Evolutionary conservation across 108 stramenopile species (phyloP), one percentile per base, ranked within the genome.

Genomic region (Epipyxis sp.): DNA sequence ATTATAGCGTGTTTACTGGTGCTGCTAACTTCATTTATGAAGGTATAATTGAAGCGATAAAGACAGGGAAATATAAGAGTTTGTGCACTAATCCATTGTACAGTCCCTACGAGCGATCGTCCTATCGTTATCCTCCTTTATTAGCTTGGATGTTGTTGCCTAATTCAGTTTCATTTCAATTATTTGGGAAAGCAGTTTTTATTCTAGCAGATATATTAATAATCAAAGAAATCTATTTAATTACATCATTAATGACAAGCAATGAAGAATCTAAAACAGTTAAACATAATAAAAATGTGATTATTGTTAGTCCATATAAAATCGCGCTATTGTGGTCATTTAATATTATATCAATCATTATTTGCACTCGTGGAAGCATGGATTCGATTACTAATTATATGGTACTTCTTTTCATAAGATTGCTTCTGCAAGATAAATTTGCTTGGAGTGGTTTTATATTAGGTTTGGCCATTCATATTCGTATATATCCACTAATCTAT

Each of bases 71-170:
- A n/a, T n/a, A n/a, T n/a, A n/a, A n/a, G n/a, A n/a, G n/a, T n/a
- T n/a, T n/a, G n/a, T n/a, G n/a, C n/a, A n/a, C n/a, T n/a, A n/a
- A n/a, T n/a, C n/a, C n/a, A n/a, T n/a, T n/a, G n/a, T 44, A 77
- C 2, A 86, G 82, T 0, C 95, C 97, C 25, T 99, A 95, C 69
- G 87, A 88, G 62, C 87, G 98, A 40, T 90, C 91, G 58, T 98
- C 98, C n/a, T 99, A 97, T 89, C 93, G 98, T 32, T 99, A 99
- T 80, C 94, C 98, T n/a, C 98, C 98, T 0, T 88, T 98, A 59
- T 82, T 99, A 77, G 95, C 97, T 1, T 81, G 58, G 39, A 59
- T 95, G 1, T 67, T 97, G 30, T 58, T 86, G 29, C 85, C 83
- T 32, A 88, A 88, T 43, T 74, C 85, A 29, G 0, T 40, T 29